These are phyloP conservation scores for Berkeleyomyces basicola DNA, from an alignment of 2,329 filamentous ascomycete genomes.

Conservation along the genomic window DNA sequence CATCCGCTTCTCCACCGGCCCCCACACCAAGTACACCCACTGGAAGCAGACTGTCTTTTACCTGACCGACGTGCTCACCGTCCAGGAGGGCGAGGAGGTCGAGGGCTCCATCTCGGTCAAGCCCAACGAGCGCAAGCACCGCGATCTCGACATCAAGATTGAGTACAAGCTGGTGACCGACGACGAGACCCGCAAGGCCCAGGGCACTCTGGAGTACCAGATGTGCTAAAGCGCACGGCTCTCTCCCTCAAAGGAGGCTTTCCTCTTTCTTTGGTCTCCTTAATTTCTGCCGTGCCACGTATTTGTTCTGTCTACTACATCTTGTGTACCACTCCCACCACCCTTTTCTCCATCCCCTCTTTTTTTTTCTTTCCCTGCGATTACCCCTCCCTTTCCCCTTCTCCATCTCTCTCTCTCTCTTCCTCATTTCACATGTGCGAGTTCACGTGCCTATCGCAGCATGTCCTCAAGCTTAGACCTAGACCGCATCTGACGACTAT, in stretches of 20 bases:
- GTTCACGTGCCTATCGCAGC: not conserved
- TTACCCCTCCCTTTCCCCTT: no score
- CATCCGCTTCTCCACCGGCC: constrained; percentile 89
- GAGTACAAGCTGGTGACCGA: constrained; percentile 64
- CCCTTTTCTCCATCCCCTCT: not conserved
- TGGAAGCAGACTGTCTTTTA: constrained; percentile 99
- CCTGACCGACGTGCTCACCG: constrained; percentile 79
- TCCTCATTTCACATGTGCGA: not conserved
- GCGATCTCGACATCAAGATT: constrained; percentile 84
- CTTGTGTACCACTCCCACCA: not conserved
- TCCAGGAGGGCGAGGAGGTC: constrained; percentile 72
- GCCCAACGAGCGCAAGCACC: constrained; percentile 85
- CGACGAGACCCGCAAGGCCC: constrained; percentile 50
- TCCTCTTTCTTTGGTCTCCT: not conserved
- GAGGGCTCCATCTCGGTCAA: constrained; percentile 59
- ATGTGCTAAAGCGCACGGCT: constrained; percentile 38
- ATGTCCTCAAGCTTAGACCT: not conserved
- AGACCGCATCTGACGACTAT: not conserved
- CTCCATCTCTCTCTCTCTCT: not conserved
- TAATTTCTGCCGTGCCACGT: not conserved
- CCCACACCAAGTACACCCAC: constrained; percentile 97
- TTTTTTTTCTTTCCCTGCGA: not conserved
- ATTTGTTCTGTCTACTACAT: constrained; percentile 2
- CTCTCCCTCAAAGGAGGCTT: not conserved
- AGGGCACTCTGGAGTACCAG: constrained; percentile 65